These are phyloP conservation scores for Hygrocybe coccinea DNA, from an alignment of 768 basidiomycete genomes.

Conservation along the genomic window DNA sequence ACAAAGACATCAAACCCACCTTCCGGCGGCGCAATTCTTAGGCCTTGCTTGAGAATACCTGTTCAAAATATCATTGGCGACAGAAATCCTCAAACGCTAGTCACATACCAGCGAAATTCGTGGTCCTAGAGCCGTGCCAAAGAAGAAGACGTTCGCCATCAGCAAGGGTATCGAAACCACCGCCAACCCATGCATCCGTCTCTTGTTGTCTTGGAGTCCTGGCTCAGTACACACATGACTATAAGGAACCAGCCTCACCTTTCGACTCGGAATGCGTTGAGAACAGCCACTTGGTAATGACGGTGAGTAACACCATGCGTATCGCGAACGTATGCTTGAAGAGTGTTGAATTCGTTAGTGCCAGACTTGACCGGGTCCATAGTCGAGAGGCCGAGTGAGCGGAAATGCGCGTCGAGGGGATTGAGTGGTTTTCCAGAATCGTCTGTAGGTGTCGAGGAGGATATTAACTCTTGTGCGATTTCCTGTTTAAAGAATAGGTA, in stretches of 20 bases:
- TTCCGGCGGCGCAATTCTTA: conserved; percentile 64
- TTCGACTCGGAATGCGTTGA: conserved; percentile 52
- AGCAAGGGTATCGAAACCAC: conserved; percentile 38
- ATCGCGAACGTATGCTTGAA: conserved; percentile 46
- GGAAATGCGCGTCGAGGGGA: conserved; percentile 53
- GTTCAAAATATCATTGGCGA: background rate
- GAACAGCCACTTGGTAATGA: conserved; percentile 39
- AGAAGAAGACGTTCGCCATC: conserved; percentile 52
- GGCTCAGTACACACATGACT: background rate
- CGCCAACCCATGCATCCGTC: conserved; percentile 39
- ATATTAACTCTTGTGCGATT: conserved; percentile 54
- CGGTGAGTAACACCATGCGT: conserved; percentile 54
- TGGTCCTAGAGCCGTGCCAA: conserved; percentile 61
- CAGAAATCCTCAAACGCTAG: background rate
- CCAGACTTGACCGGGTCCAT: conserved; percentile 43
- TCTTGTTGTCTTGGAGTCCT: conserved; percentile 21
- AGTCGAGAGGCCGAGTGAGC: conserved; percentile 44
- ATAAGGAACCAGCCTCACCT: conserved; percentile 30
- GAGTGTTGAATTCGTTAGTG: conserved; percentile 44
- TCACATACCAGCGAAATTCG: conserved; percentile 52
- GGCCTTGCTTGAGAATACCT: conserved; percentile 58
- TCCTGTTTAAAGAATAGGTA: conserved; percentile 36
- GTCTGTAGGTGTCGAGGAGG: conserved; percentile 34
- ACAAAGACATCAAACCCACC: conserved; percentile 27
- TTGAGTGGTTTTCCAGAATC: conserved; percentile 47